Percentiles rank a stretch among this genome's conserved stretches.
Conservation (phyloP, 225 moss, liverwort and hornwort genomes). For the Physcomitrellopsis africana region DNA sequence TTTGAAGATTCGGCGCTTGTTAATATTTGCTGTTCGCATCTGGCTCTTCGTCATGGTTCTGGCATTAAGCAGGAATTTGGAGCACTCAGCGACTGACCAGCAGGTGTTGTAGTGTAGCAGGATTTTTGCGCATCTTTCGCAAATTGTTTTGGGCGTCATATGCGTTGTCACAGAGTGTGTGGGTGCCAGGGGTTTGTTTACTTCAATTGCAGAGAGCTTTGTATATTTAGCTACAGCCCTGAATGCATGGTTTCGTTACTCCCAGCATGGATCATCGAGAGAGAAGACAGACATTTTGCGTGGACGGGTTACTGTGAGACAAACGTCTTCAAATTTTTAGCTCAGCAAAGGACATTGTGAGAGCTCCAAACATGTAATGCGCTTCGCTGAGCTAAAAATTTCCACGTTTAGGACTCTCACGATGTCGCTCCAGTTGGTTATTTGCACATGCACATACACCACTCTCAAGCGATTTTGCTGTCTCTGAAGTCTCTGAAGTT, state of each 20-base stretch:
- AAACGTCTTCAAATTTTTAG: slow-evolving; percentile 4
- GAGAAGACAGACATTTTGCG: neutral
- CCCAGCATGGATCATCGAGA: neutral
- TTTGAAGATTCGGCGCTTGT: neutral
- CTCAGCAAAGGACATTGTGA: neutral
- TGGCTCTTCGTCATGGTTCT: neutral
- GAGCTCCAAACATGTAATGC: too few relatives aligned
- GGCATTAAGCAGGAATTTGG: slow-evolving; percentile 19
- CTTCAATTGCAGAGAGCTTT: neutral
- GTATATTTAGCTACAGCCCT: neutral
- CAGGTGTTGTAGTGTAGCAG: neutral
- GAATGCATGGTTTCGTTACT: neutral
- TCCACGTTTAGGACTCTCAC: slow-evolving; percentile 10
- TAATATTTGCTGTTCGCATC: slow-evolving; percentile 5
- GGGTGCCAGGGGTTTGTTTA: neutral
- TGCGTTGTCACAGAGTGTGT: neutral
- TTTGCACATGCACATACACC: too few relatives aligned
- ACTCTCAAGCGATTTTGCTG: neutral
- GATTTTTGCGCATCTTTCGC: neutral
- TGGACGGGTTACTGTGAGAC: neutral
- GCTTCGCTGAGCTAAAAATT: too few relatives aligned
- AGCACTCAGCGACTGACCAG: neutral
- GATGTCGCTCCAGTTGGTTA: neutral
- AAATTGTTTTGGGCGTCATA: too few relatives aligned
- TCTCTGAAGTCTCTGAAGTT: neutral